These are phyloP conservation scores for Piper longum DNA, from an alignment of 164 flowering plant genomes.

Conservation along the genomic window DNA sequence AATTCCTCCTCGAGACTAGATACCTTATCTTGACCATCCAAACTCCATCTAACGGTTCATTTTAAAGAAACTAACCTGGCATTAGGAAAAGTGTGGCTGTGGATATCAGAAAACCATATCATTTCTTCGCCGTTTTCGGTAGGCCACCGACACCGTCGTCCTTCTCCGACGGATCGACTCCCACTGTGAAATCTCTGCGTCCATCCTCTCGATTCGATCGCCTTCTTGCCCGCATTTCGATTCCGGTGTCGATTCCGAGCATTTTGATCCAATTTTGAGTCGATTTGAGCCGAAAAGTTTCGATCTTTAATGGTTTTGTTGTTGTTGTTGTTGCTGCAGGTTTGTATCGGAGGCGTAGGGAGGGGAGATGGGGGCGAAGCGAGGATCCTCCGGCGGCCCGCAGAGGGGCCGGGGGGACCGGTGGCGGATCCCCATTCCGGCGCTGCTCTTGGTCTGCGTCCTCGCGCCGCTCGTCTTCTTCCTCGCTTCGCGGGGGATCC, in stretches of 20 bases:
- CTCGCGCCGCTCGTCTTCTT: conserved; percentile 33
- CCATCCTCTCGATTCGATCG: neutral
- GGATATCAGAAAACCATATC: too few relatives aligned
- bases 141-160: neutral
- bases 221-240: neutral
- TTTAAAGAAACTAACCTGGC: too few relatives aligned
- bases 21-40: too few relatives aligned
- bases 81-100: too few relatives aligned
- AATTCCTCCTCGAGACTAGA: too few relatives aligned
- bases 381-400: conserved; percentile 18
- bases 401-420: conserved; percentile 25
- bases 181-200: neutral
- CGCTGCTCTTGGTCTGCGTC: conserved; percentile 29
- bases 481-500: conserved; percentile 40
- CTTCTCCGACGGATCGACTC: neutral
- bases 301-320: neutral
- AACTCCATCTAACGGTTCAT: too few relatives aligned
- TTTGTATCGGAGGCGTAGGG: neutral
- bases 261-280: neutral
- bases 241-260: neutral
- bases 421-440: conserved; percentile 20
- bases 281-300: neutral
- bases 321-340: neutral
- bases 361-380: conserved; percentile 32
- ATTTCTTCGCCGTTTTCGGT: neutral